Evolutionary conservation across 2,329 filamentous ascomycete genomes (phyloP), one percentile per base, ranked within the genome.

Genomic region (Neobulgaria alba): DNA sequence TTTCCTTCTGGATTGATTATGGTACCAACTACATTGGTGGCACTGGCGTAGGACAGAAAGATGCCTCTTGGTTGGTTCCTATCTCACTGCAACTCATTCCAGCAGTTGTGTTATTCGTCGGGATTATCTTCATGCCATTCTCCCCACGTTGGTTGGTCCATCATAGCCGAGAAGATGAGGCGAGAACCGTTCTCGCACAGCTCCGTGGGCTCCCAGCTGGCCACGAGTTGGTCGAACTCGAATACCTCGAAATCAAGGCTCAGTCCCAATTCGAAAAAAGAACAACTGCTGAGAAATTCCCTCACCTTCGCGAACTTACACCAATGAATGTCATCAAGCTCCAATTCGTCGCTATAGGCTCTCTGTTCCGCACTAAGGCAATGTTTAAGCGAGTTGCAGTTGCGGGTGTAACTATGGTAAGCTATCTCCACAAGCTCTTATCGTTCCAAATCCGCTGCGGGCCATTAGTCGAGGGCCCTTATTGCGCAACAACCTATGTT

Each of bases 1-100:
- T 87, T 39, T 95, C 90, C 52, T 90, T 96, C 26, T 98, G 92
- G 92, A 89, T 96, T 29, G 92, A 96, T 62, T 96, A 96, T 64
- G 89, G 92, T 56, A 95, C 88, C 63, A 89, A 84, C 38, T 95
- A 75, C 60, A 26, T 26, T 26, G 23, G 23, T 7, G 23, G 23
- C 12, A 26, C 23, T 7, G 23, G 23, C 7, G 7, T 12, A 26
- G 95, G 95, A 57, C 66, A 85, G 45, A 84, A 72, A 55, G 70
- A 96, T 61, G 72, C 83, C 65, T 85, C 90, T 2, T 98, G 92
- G 92, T 82, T 92, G 33, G 59, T 95, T 37, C 92, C 92, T 1
- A 69, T 98, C 38, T 67, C 87, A 34, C 85, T 95, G 79, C 92
- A 96, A 64, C 92, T 90, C 56, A 61, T 93, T 39, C 95, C 96